Base-by-base conservation (phyloP, 345 rosid genomes). In the Gossypium arboreum region DNA sequence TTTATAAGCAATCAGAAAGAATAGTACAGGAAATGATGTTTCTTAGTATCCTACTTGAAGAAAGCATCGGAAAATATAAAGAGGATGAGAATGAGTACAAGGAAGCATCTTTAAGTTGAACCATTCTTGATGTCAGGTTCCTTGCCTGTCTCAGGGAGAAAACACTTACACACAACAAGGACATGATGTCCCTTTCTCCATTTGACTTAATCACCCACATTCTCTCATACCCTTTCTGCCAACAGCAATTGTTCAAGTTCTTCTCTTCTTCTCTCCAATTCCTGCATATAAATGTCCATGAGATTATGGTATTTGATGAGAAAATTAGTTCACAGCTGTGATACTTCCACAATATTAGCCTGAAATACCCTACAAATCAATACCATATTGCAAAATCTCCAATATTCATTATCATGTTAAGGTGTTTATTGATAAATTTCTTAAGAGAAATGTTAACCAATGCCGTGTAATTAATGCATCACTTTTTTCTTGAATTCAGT, bases 191-290 rank as follows among this genome's bases (percentile, higher is more conserved):
- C 5, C 27, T n/a, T 20, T 12, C 12, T 20, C 12, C 41, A 59
- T 59, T 24, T 27, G 68, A 9, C 44, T 24, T 24, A 63, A 51
- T 20, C 43, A 17, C 29, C 22, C 51, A 69, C 45, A 27, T 47
- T n/a, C n/a, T 62, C 29, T 84, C 88, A 88, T 51, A 17, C 82
- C 57, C 79, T 78, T 79, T 91, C 93, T 62, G 73, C 73, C 27
- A 95, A 2, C 64, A 95, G 92, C 80, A 93, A 80, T 68, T 89
- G 99, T 84, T 95, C 94, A 51, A 95, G 91, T 59, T 95, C 97
- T 78, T 85, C 97, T 79, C 87, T 87, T 64, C 97, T 92, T 68
- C 84, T 84, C 72, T 88, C 93, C 80, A 95, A 74, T 54, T 95
- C 94, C 99, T 95, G 91, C 29, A 18, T 56, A 59, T 24, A 13